Conservation (phyloP, 176 grass and related monocot genomes). For the Thalia dealbata region DNA sequence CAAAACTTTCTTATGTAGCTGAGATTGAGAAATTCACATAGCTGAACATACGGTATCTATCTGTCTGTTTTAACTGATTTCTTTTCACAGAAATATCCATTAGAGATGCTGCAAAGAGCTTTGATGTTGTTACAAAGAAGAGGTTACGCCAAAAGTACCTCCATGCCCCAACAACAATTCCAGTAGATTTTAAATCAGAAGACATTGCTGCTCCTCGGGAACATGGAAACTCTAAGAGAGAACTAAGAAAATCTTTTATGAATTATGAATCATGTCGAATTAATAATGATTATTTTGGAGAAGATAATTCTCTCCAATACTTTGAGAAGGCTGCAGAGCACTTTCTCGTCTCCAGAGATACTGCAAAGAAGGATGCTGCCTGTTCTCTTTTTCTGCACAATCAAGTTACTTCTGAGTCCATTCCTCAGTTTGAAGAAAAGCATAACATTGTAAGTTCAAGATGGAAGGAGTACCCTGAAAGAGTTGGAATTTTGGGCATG, state of each 20-base stretch:
- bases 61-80: neutral
- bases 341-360: constrained; percentile 10
- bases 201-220: constrained; percentile 25
- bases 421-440: constrained; percentile 16
- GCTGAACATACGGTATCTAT: neutral
- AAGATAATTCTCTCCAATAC: constrained; percentile 3
- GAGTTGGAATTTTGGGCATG: constrained; percentile 26
- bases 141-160: constrained; percentile 14
- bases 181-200: constrained; percentile 27
- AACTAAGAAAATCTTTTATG: constrained; percentile 23
- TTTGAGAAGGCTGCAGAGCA: constrained; percentile 17
- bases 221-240: constrained; percentile 27
- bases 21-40: neutral
- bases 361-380: constrained; percentile 26
- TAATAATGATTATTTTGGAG: constrained; percentile 18
- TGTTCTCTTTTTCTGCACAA: constrained; percentile 30
- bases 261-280: constrained; percentile 34
- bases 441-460: neutral
- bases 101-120: constrained; percentile 24
- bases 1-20: neutral
- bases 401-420: constrained; percentile 25
- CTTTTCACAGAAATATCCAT: constrained; percentile 31
- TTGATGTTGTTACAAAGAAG: constrained; percentile 36
- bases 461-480: constrained; percentile 20
- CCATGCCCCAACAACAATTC: neutral